These are phyloP conservation scores for Microcera coccophila DNA, from an alignment of 2,329 filamentous ascomycete genomes.

Conservation along the genomic window DNA sequence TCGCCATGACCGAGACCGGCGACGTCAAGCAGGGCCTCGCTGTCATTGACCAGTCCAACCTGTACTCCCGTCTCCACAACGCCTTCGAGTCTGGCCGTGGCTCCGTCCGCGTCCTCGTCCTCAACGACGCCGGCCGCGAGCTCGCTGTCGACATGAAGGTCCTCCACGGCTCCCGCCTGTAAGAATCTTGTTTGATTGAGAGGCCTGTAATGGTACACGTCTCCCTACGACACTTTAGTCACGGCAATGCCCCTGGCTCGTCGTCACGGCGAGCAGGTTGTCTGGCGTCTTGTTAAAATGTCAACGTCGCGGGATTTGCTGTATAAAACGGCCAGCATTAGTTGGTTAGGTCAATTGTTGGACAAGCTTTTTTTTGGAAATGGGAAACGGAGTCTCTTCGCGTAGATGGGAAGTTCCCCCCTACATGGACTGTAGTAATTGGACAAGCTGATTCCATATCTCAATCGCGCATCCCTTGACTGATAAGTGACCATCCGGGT, in stretches of 20 bases:
- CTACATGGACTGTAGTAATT: conserved; percentile 39
- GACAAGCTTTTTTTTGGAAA: conserved; percentile 30
- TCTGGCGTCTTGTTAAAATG: conserved; percentile 19
- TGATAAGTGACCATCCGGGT: conserved; percentile 14
- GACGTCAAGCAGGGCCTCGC: conserved; percentile 95
- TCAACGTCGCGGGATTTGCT: conserved; percentile 14
- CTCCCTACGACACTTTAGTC: conserved; percentile 15
- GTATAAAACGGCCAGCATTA: conserved; percentile 17
- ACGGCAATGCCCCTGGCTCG: conserved; percentile 15
- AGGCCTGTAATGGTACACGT: conserved; percentile 22
- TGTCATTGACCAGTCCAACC: conserved; percentile 91
- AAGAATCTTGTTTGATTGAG: conserved; percentile 33
- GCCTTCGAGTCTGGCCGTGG: conserved; percentile 90
- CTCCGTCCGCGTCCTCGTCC: conserved; percentile 90
- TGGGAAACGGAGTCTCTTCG: conserved; percentile 36
- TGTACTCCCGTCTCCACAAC: conserved; percentile 74
- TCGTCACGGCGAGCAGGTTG: conserved; percentile 15
- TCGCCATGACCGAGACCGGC: conserved; percentile 98
- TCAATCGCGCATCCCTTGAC: conserved; percentile 4
- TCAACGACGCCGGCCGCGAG: conserved; percentile 89
- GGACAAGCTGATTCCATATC: conserved; percentile 30
- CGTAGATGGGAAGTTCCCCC: conserved; percentile 43
- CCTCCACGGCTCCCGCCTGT: conserved; percentile 74
- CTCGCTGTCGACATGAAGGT: conserved; percentile 99
- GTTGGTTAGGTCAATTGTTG: conserved; percentile 30